Conservation (phyloP, 192 early-diverging fungal genomes). For the Linderina pennispora region DNA sequence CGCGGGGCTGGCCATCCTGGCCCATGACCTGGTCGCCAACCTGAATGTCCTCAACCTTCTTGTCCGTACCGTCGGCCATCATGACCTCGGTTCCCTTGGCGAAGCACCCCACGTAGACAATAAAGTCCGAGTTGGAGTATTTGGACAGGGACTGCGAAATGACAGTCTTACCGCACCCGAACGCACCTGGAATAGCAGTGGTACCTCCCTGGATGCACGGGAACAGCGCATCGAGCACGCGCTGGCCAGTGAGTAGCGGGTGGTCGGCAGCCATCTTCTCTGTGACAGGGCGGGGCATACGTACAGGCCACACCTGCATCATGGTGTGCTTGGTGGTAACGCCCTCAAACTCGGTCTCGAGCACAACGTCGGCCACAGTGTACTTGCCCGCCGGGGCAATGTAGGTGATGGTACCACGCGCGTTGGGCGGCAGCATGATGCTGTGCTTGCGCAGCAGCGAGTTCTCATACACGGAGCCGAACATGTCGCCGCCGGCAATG, state of each 20-base stretch:
- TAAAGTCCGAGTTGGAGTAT: conserved; percentile 99
- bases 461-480: conserved; percentile 93
- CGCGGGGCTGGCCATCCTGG: conserved; percentile 32
- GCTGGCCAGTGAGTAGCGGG: conserved; percentile 96
- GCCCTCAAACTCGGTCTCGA: conserved; percentile 97
- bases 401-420: conserved; percentile 91
- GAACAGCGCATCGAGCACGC: conserved; percentile 98
- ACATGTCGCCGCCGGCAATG: conserved; percentile 97
- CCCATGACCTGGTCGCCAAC: conserved; percentile 37
- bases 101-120: conserved; percentile 93
- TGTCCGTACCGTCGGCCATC: conserved; percentile 44
- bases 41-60: conserved; percentile 22
- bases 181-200: conserved; percentile 98
- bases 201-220: conserved; percentile 99
- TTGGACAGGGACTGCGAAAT: conserved; percentile 99
- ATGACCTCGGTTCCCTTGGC: conserved; percentile 55
- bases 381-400: conserved; percentile 92
- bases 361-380: conserved; percentile 81
- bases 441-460: conserved; percentile 82
- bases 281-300: conserved; percentile 87
- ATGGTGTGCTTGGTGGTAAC: conserved; percentile 87
- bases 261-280: conserved; percentile 95
- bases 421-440: conserved; percentile 93
- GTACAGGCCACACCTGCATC: conserved; percentile 98
- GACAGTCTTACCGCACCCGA: conserved; percentile 99